Conservation (phyloP, 306 rosid genomes). For the Rosa multiflora region DNA sequence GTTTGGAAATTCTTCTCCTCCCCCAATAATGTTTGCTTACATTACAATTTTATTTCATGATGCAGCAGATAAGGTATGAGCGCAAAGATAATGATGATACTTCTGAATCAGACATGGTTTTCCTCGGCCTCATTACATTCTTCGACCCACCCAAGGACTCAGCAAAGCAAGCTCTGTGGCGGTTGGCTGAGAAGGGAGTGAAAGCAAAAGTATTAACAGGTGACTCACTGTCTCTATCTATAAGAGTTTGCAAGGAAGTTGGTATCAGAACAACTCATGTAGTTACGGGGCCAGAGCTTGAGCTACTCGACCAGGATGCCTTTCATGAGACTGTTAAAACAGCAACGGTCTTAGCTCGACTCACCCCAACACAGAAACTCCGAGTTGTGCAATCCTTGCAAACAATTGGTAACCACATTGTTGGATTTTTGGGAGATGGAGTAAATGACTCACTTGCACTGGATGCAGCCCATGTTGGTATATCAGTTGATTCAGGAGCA, state of each 20-base stretch:
- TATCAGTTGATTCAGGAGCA: slow-evolving; percentile 79
- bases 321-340: slow-evolving; percentile 66
- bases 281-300: slow-evolving; percentile 79
- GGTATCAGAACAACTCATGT: slow-evolving; percentile 71
- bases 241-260: slow-evolving; percentile 75
- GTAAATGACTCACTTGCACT: slow-evolving; percentile 72
- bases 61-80: slow-evolving; percentile 33
- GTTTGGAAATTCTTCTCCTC: too few relatives aligned
- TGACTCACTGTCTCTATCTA: slow-evolving; percentile 65
- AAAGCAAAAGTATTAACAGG: slow-evolving; percentile 82
- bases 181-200: slow-evolving; percentile 80
- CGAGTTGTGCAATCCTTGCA: slow-evolving; percentile 80
- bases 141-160: slow-evolving; percentile 89
- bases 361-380: slow-evolving; percentile 77
- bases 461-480: slow-evolving; percentile 82
- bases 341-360: slow-evolving; percentile 80
- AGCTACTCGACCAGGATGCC: slow-evolving; percentile 57
- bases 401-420: slow-evolving; percentile 57
- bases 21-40: not conserved
- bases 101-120: slow-evolving; percentile 65
- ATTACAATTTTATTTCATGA: slow-evolving; percentile 3
- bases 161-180: slow-evolving; percentile 78
- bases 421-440: slow-evolving; percentile 85
- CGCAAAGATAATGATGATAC: slow-evolving; percentile 28
- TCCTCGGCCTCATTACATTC: slow-evolving; percentile 79